Base-by-base conservation (phyloP, 352 stramenopile genomes). In the Phytophthora colocasiae region DNA sequence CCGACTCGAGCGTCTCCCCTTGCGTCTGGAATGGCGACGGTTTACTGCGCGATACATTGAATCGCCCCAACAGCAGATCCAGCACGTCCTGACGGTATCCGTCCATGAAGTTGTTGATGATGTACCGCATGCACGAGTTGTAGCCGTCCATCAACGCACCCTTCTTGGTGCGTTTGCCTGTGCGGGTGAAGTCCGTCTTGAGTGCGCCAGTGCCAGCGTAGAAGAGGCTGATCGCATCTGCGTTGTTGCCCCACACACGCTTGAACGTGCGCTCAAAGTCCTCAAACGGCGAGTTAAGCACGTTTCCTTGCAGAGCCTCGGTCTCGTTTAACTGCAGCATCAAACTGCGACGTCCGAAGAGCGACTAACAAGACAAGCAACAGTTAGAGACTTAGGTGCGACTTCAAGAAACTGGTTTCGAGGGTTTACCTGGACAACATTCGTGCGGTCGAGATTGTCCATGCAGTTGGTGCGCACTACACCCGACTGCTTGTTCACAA, bases 401-500 rank as follows among this genome's bases (percentile, higher is more conserved):
- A 1, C 22, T 44, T 11, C 9, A 55, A 36, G 8, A 36, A 14
- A 36, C 31, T 36, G 31, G 11, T 36, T 14, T 17, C 11, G 8
- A 8, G 17, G 1, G 41, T 17, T 10, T 26, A 89, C 79, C 73
- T 87, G 80, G 27, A 90, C 82, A 43, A 91, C 81, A 54, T 90
- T 92, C 14, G 82, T 99, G 32, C 97, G 86, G 81, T 99, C 97
- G 14, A 99, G 80, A 65, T 97, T 98, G 83, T 99, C 97, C 92
- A 99, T 99, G 80, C 97, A 99, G 80, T 99, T 99, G 12, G 96
- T 98, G 47, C 97, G 89, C 27, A 99, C 83, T 15, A 99, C 90
- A 4, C 92, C 94, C 8, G 81, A 91, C 75, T 99, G 97, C 36
- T 76, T 85, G 61, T 54, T 87, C 15, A 80, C 57, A 39, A 92